These are phyloP conservation scores for Calcarisporium arbuscula DNA, from an alignment of 2,329 filamentous ascomycete genomes.

Conservation along the genomic window DNA sequence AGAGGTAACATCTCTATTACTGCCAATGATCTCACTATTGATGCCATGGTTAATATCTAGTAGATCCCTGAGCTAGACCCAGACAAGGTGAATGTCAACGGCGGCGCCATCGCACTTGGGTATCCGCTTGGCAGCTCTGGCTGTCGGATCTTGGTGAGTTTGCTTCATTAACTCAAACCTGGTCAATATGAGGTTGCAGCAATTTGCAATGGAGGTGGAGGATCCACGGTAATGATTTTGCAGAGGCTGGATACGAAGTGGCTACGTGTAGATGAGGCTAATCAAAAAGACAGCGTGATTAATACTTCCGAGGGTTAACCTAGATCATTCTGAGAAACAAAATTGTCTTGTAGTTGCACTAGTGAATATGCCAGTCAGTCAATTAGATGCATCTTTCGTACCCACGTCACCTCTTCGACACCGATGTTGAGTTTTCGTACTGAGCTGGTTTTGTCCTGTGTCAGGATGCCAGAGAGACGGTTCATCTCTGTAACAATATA, in stretches of 20 bases:
- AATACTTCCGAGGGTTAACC: no score
- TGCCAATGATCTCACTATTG: neutral
- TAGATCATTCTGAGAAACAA: no score
- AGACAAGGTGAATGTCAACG: neutral
- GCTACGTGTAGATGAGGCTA: no score
- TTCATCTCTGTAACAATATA: no score
- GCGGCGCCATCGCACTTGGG: neutral
- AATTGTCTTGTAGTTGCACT: no score
- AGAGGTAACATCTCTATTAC: neutral
- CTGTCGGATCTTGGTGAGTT: neutral
- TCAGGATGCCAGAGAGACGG: no score
- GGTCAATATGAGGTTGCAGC: neutral
- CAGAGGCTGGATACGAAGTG: neutral
- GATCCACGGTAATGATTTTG: neutral
- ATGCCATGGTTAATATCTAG: neutral
- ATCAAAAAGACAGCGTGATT: no score
- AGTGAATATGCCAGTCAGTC: no score
- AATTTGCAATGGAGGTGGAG: neutral
- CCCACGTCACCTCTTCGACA: no score
- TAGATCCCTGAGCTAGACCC: neutral
- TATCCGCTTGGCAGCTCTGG: neutral
- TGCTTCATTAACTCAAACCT: neutral
- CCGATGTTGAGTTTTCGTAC: no score
- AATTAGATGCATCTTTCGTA: no score
- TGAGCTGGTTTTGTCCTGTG: no score